A percentile compares a stretch with the other conserved stretches of the same genome.
Evolutionary conservation across 768 basidiomycete species (phyloP).

Genomic region (Inosperma sp.): DNA sequence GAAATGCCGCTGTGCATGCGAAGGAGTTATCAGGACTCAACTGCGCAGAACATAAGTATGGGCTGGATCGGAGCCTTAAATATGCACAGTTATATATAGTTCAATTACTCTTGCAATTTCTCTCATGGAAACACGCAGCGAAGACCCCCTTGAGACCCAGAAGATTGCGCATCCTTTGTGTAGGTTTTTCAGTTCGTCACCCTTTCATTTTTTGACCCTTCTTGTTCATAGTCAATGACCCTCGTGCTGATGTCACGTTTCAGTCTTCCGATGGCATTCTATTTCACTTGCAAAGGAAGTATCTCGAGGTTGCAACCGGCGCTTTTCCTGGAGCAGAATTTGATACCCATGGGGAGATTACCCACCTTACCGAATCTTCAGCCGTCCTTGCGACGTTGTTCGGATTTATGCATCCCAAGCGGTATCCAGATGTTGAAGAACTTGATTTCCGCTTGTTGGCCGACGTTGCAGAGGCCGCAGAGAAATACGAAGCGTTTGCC

Average conservation of each 20-base stretch:
- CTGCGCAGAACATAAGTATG: too few relatives aligned
- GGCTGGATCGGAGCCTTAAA: too few relatives aligned
- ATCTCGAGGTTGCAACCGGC: slow-evolving; percentile 22
- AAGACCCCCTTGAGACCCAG: too few relatives aligned
- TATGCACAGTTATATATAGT: too few relatives aligned
- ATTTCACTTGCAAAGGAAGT: slow-evolving; percentile 25
- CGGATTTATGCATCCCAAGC: slow-evolving; percentile 22
- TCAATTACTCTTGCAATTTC: too few relatives aligned
- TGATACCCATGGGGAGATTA: slow-evolving; percentile 17
- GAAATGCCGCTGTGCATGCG: too few relatives aligned
- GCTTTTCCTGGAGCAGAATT: slow-evolving; percentile 23
- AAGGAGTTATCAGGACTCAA: too few relatives aligned
- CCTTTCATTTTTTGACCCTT: too few relatives aligned
- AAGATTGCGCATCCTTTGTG: too few relatives aligned
- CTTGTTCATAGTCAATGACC: slow-evolving; percentile 22
- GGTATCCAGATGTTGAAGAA: slow-evolving; percentile 18
- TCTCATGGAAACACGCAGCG: too few relatives aligned
- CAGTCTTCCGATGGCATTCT: slow-evolving; percentile 22
- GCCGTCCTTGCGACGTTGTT: slow-evolving; percentile 23
- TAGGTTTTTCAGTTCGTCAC: too few relatives aligned
- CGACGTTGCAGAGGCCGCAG: slow-evolving; percentile 27
- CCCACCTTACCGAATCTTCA: slow-evolving; percentile 19
- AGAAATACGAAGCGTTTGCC: slow-evolving; percentile 31
- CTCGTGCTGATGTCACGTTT: slow-evolving; percentile 25
- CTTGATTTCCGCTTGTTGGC: slow-evolving; percentile 14